These are phyloP conservation scores for Nemania abortiva DNA, from an alignment of 2,329 filamentous ascomycete species.

Conservation along the genomic window DNA sequence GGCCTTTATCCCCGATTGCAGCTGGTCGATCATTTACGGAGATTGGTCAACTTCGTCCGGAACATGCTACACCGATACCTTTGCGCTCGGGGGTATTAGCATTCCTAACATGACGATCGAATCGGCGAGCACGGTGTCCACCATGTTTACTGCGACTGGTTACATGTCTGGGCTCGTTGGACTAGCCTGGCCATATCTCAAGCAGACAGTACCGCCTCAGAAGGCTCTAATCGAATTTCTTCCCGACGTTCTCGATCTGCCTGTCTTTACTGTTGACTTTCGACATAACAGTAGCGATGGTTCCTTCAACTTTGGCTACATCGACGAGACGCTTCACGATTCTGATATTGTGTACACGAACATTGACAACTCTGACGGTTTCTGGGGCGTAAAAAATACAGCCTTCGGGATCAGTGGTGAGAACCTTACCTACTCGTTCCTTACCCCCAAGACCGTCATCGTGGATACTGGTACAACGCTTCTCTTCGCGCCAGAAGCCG, in stretches of 20 bases:
- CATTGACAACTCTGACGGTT: conserved; percentile 65
- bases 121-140: conserved; percentile 59
- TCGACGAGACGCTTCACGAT: conserved; percentile 56
- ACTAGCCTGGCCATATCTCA: conserved; percentile 61
- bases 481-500: conserved; percentile 67
- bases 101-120: conserved; percentile 63
- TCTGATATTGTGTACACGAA: conserved; percentile 60
- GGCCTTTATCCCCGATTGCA: conserved; percentile 55
- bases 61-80: conserved; percentile 63
- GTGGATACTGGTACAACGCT: conserved; percentile 78
- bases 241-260: conserved; percentile 54
- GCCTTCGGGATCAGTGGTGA: conserved; percentile 53
- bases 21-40: conserved; percentile 64
- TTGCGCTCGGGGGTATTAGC: conserved; percentile 60
- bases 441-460: conserved; percentile 63
- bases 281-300: conserved; percentile 60
- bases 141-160: conserved; percentile 57
- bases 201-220: conserved; percentile 58
- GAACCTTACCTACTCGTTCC: conserved; percentile 53
- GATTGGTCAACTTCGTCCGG: conserved; percentile 58
- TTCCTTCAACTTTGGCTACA: conserved; percentile 63
- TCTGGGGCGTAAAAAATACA: conserved; percentile 56
- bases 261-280: conserved; percentile 65
- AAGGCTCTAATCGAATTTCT: conserved; percentile 62
- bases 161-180: conserved; percentile 65